Conservation (phyloP, 805 yeast species). For the Nakazawaea sp. region DNA sequence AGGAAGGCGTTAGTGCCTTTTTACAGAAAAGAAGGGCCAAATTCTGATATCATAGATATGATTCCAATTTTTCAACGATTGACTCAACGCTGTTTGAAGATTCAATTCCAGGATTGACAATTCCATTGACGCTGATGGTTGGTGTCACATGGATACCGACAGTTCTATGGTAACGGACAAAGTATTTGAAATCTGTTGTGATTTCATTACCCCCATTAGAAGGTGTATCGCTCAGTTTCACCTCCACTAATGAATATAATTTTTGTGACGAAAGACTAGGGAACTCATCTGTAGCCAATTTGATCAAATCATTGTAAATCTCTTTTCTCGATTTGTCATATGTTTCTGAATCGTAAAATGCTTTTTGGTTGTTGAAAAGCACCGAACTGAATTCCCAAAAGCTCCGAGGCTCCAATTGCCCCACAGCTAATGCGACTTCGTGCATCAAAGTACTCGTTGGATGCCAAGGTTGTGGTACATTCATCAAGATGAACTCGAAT, state of each 20-base stretch:
- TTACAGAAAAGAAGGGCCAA: conserved; percentile 35
- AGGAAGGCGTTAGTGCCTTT: conserved; percentile 46
- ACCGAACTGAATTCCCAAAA: conserved; percentile 53
- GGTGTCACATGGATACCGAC: conserved; percentile 85
- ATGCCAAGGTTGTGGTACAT: conserved; percentile 91
- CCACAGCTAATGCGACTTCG: conserved; percentile 68
- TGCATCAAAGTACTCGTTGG: conserved; percentile 61
- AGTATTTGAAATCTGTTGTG: conserved; percentile 62
- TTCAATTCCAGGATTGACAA: conserved; percentile 48
- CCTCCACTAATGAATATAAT: conserved; percentile 25
- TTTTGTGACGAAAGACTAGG: conserved; percentile 31
- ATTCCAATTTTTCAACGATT: conserved; percentile 32
- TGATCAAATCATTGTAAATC: conserved; percentile 45
- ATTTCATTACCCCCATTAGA: conserved; percentile 53
- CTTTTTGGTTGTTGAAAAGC: conserved; percentile 46
- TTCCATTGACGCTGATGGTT: conserved; percentile 66
- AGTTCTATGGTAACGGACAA: conserved; percentile 66
- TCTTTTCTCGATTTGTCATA: conserved; percentile 47
- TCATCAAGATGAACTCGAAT: conserved; percentile 57
- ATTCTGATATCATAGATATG: conserved; percentile 15
- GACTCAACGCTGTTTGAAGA: conserved; percentile 51
- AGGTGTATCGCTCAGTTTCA: conserved; percentile 25
- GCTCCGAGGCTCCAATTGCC: conserved; percentile 42
- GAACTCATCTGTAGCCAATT: conserved; percentile 32
- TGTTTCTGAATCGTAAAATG: conserved; percentile 58